Evolutionary conservation across 2,329 filamentous ascomycete species (phyloP), one percentile per base, ranked within the genome.

Genomic region (Zalaria obscura): DNA sequence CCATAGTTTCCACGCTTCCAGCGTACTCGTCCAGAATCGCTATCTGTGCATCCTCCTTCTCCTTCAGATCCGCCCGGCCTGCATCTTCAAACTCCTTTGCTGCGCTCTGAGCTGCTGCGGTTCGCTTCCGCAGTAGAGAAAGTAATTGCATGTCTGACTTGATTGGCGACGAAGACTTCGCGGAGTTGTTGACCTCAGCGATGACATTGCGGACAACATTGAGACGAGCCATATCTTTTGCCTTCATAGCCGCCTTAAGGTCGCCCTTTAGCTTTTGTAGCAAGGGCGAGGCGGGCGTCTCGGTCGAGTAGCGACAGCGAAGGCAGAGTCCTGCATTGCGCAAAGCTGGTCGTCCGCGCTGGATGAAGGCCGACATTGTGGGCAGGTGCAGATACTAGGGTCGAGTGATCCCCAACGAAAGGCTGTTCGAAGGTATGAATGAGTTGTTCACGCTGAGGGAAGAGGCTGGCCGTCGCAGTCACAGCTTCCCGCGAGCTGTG

Each of bases 101-200:
- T 1, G 83, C 76, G 11, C 78, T 72, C 39, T 70, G 63, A 3
- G 71, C 68, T 2, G 70, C 65, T 35, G 72, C 70, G 25, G 73
- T 70, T 40, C 76, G 72, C 61, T 78, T 80, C 48, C 75, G 72
- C 42, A 91, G 69, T 38, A 88, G 66, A 5, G 69, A 64, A 27
- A 86, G 73, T 42, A 89, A 68, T 53, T 82, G 75, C 48, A 73
- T 69, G 58, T 89, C 82, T 25, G 76, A 83, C 41, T 65, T 67
- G 54, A 88, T 75, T n/a, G 83, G 83, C 33, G 65, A 67, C 33
- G 70, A 55, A 9, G 81, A 85, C 63, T 88, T 88, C 57, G 77
- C 80, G 29, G 80, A 78, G 60, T 87, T 88, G 51, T 79, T 77
- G 46, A 81, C 76, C 47, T 80, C 73, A 28, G 80, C 69, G 48